Conservation (phyloP, 78 protist species). For the Dictyostelium capitatum region DNA sequence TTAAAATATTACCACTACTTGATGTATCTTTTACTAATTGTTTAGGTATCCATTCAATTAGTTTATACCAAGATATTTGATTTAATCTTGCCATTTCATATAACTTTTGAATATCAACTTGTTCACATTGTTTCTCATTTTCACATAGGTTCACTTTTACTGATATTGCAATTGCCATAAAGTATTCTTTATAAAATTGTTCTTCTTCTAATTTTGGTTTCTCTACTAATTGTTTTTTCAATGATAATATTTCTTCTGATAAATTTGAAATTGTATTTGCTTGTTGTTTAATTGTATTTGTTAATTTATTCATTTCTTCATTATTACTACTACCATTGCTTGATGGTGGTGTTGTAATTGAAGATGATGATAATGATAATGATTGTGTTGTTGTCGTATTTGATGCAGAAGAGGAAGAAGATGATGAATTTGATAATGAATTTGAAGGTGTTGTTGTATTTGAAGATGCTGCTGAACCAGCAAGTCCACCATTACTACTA, state of each 20-base stretch:
- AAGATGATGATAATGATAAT: not conserved
- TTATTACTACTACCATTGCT: not conserved
- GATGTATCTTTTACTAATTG: constrained; percentile 17
- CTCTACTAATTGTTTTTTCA: constrained; percentile 19
- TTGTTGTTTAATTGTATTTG: constrained; percentile 30
- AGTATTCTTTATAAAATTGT: constrained; percentile 55
- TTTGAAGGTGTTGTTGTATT: not conserved
- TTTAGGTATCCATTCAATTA: constrained; percentile 69
- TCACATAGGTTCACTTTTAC: constrained; percentile 57
- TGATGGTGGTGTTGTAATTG: not conserved
- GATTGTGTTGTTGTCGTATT: not conserved
- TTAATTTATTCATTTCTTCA: constrained; percentile 37
- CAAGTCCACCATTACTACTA: no score
- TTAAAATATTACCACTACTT: not conserved
- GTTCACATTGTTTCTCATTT: constrained; percentile 42
- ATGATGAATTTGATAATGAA: not conserved
- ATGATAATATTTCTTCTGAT: constrained; percentile 21
- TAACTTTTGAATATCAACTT: constrained; percentile 22
- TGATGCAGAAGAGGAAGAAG: not conserved
- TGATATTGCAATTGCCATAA: constrained; percentile 53
- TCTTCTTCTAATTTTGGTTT: constrained; percentile 47
- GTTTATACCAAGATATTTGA: constrained; percentile 48
- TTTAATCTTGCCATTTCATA: constrained; percentile 44
- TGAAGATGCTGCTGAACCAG: constrained; percentile 8
- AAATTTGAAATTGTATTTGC: constrained; percentile 10